Evolutionary conservation across 108 stramenopile genomes (phyloP).

Genomic region (Conticribra guillardii): DNA sequence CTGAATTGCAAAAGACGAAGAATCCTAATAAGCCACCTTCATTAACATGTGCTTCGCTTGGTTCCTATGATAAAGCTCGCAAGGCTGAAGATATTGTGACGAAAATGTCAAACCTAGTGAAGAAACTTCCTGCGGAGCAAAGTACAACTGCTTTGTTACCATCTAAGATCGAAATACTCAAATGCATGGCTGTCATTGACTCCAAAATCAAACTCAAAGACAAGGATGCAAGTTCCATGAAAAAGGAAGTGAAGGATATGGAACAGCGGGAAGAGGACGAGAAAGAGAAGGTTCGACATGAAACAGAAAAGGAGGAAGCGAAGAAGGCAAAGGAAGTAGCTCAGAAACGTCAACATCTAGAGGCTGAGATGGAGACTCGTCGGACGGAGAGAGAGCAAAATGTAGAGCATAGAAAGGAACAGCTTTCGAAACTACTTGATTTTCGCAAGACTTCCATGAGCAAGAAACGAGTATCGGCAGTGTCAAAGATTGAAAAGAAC

Average conservation of each 20-base stretch:
- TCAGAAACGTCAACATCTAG: constrained; percentile 10
- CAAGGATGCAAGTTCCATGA: constrained; percentile 22
- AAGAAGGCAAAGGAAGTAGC: constrained; percentile 28
- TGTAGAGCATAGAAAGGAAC: constrained; percentile 12
- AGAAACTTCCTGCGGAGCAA: neutral
- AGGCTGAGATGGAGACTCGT: constrained; percentile 11
- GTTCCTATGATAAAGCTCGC: constrained; percentile 26
- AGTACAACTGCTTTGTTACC: constrained; percentile 14
- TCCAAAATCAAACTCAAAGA: constrained; percentile 47
- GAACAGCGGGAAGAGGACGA: constrained; percentile 30
- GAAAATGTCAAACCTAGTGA: constrained; percentile 33
- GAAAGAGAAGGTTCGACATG: constrained; percentile 28
- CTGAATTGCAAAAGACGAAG: neutral
- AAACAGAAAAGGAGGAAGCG: constrained; percentile 38
- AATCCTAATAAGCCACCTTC: constrained; percentile 7
- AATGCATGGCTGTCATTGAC: constrained; percentile 45
- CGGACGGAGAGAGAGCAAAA: constrained; percentile 17
- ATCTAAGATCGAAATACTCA: constrained; percentile 49
- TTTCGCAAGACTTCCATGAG: neutral
- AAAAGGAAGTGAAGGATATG: constrained; percentile 47
- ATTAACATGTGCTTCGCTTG: constrained; percentile 37
- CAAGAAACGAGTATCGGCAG: constrained; percentile 1
- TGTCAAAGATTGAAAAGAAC: constrained; percentile 12
- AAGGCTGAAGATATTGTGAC: constrained; percentile 50
- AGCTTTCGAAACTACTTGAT: constrained; percentile 7